Evolutionary conservation across 495 filamentous ascomycete species (phyloP), one percentile per base, ranked within the genome.

Genomic region (Darksidea phi): DNA sequence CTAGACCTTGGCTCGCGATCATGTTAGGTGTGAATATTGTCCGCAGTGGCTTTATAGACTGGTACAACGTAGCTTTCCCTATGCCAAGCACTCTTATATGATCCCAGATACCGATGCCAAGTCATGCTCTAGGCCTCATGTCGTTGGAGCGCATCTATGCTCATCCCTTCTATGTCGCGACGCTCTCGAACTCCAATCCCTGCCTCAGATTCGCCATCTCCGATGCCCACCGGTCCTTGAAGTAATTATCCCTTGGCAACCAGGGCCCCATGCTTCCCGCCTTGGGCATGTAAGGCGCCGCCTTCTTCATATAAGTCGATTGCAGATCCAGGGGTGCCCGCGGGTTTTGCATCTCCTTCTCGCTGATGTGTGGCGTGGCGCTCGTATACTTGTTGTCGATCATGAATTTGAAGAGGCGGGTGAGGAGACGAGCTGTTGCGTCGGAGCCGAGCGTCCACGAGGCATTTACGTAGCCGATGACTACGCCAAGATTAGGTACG

Each of bases 371-470:
- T 1, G 67, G 67, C 24, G 72, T 66, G 0, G 74, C 72, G 11
- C 54, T 66, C 8, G 70, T 57, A 48, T 74, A 72, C 28, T 80
- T 56, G 7, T 75, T 72, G 20, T 68, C 68, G 57, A 77, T 61
- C 67, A 81, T 70, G 5, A 71, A 69, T 38, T 74, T 73, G 23
- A 84, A 53, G 49, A 80, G 61, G 5, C 82, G 78, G 10, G 66
- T 67, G 15, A 83, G 45, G 25, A 82, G 71, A 17, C 74, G 75
- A 1, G 78, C 77, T 3, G 80, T 78, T 0, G 78, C 76, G 63
- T 86, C 84, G 1, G 82, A 75, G 18, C 82, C 82, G 0, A 86
- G 71, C 0, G 84, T 86, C 84, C 84, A 87, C 0, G 78, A 77
- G 0, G 78, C 77, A 52, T 83, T 81, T 6, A 79, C 76, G 57